Base-by-base conservation (phyloP, 805 yeast species). In the Grigorovia humatica region DNA sequence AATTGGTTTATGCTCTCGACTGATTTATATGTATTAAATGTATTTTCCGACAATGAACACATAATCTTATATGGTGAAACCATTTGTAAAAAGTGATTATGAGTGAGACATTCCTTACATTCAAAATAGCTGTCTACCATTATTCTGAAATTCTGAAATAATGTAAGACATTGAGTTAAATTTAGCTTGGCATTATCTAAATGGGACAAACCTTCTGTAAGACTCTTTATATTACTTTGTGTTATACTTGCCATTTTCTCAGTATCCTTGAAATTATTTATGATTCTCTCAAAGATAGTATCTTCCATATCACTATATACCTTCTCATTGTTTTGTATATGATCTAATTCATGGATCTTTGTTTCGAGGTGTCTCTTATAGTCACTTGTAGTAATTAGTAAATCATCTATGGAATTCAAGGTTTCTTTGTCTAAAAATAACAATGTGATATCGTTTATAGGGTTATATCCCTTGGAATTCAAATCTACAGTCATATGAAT, bases 111-210 rank as follows among this genome's bases (percentile, higher is more conserved):
- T 1, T 47, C 20, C 20, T 54, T 59, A 46, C 69, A 62, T 12
- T 57, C 56, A 12, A 53, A 48, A 45, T 64, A 66, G 18, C 65
- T 57, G 40, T 80, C 81, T 7, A 86, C 76, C 48, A 93, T 73
- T 87, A 90, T 90, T 62, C 89, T 95, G 42, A 93, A 72, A 55
- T 96, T 77, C 60, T 91, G 87, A 57, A 91, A 73, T 41, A 89
- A 81, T 1, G 95, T 88, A 86, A 93, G 87, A 11, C 93, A 80
- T 29, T 81, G 74, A 1, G 88, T 90, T 48, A 93, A 71, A 65
- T 93, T 93, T 63, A 79, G 80, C 71, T 93, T 93, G 40, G 90
- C 82, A 48, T 78, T 79, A 67, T 93, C 98, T 53, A 93, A 73
- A 20, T 75, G 70, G 58, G 88, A 85, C 55, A 93, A 89, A 43